Base-by-base conservation (phyloP, 2,329 filamentous ascomycete species). In the Arthrocladium fulminans region DNA sequence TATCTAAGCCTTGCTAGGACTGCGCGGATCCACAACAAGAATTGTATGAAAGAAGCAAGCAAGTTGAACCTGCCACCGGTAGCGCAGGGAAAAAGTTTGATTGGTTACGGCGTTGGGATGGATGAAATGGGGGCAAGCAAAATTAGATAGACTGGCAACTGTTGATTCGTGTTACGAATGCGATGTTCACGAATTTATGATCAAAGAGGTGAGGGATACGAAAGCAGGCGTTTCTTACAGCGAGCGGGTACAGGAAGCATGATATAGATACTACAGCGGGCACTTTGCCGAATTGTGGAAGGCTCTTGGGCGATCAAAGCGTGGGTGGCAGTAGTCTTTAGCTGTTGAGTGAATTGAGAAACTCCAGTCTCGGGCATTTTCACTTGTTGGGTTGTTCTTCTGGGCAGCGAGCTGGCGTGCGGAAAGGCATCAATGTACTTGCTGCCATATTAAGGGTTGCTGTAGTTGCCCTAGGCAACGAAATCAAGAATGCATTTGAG, bases 41-140 rank as follows among this genome's bases (percentile, higher is more conserved):
- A 49, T 67, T 81, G 29, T 80, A 78, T 61, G 72, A 75, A 39
- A 75, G 77, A 53, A 81, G 77, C 58, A 67, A 74, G 48, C 70
- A 75, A 48, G 65, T 79, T 45, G 73, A 75, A 59, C 73, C 73
- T 23, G 41, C 51, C 59, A 38, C 38, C 13, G 62, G 62, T 49
- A 60, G 63, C 23, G 64, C 44, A 66, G 50, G 56, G 40, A 71
- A 63, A 56, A 70, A 67, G 57, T 71, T 71, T 53, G 66, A 64
- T 51, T 70, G 67, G 66, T 57, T 68, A 53, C 63, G 67, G 54
- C 57, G 57, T 53, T 59, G 37, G 51, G 13, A 39, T 47, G 32
- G 17, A 5, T 35, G n/a, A 7, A 13, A 29, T 29, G 13, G 17
- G 10, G 17, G n/a, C 13, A 35, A 35, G 13, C 13, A 7, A 15